Conservation (phyloP, 345 rosid genomes). For the Linum trigynum region DNA sequence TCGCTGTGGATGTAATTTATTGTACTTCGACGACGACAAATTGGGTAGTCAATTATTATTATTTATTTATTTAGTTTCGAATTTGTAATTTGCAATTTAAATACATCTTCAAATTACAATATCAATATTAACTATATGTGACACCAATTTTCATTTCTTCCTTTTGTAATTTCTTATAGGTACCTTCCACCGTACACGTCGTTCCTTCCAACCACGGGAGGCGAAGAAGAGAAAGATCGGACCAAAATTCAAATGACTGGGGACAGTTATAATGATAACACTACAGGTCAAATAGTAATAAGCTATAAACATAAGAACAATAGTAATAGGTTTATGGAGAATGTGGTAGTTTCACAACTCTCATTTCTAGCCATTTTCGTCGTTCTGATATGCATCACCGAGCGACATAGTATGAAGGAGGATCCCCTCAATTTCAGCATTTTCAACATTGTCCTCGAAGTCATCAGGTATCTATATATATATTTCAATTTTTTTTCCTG, state of each 20-base stretch:
- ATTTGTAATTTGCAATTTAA: too few relatives aligned
- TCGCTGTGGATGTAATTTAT: too few relatives aligned
- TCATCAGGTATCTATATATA: conserved; percentile 34
- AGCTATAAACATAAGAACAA: too few relatives aligned
- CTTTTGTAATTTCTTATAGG: conserved; percentile 20
- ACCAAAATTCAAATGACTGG: neutral
- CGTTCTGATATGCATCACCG: conserved; percentile 40
- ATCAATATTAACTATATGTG: too few relatives aligned
- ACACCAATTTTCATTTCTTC: too few relatives aligned
- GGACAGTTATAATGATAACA: neutral
- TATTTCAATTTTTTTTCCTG: neutral
- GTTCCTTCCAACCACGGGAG: conserved; percentile 20
- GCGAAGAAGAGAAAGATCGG: neutral
- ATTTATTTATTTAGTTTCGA: too few relatives aligned
- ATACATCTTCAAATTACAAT: too few relatives aligned
- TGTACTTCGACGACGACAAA: too few relatives aligned
- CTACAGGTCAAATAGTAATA: neutral
- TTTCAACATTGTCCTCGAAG: conserved; percentile 46
- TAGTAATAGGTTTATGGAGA: conserved; percentile 3
- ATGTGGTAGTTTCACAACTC: conserved; percentile 29
- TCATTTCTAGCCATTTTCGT: conserved; percentile 37
- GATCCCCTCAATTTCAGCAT: conserved; percentile 62
- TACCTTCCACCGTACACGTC: conserved; percentile 57
- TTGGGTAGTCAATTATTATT: too few relatives aligned
- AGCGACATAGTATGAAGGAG: conserved; percentile 32